These are phyloP conservation scores for Daldinia sp. DNA, from an alignment of 2,329 filamentous ascomycete species.

Conservation along the genomic window DNA sequence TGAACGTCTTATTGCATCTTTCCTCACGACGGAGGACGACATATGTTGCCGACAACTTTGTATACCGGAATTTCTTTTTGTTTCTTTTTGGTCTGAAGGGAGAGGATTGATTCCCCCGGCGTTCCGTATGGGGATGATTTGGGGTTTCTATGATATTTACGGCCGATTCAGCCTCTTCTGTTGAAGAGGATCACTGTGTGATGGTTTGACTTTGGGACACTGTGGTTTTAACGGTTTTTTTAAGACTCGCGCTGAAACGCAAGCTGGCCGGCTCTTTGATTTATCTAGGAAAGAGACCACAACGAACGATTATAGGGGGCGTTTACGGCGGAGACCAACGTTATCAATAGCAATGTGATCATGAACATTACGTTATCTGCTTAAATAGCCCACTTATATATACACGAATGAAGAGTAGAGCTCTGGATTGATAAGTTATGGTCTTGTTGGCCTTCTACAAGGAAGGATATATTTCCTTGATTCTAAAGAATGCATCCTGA, in stretches of 20 bases:
- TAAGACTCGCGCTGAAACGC: slow-evolving; percentile 22
- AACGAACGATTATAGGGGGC: slow-evolving; percentile 5
- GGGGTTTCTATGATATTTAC: slow-evolving; percentile 9
- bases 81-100: slow-evolving; percentile 14
- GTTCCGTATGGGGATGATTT: slow-evolving; percentile 12
- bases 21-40: slow-evolving; percentile 15
- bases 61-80: slow-evolving; percentile 28
- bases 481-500: too few species aligned
- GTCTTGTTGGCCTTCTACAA: not conserved
- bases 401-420: not conserved
- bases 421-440: not conserved
- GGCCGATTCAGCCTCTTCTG: not conserved
- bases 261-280: slow-evolving; percentile 19
- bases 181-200: slow-evolving; percentile 12
- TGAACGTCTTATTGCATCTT: slow-evolving; percentile 16
- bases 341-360: slow-evolving; percentile 33
- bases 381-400: slow-evolving; percentile 17
- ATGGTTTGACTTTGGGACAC: slow-evolving; percentile 7
- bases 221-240: not conserved
- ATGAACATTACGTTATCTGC: slow-evolving; percentile 31
- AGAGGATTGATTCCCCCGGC: slow-evolving; percentile 22
- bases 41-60: slow-evolving; percentile 21
- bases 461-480: too few species aligned
- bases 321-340: slow-evolving; percentile 20
- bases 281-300: slow-evolving; percentile 4